Percentiles rank a stretch among this genome's conserved stretches.
These are phyloP conservation scores for Populus hybrid DNA, from an alignment of 441 rosid genomes.

Conservation along the genomic window DNA sequence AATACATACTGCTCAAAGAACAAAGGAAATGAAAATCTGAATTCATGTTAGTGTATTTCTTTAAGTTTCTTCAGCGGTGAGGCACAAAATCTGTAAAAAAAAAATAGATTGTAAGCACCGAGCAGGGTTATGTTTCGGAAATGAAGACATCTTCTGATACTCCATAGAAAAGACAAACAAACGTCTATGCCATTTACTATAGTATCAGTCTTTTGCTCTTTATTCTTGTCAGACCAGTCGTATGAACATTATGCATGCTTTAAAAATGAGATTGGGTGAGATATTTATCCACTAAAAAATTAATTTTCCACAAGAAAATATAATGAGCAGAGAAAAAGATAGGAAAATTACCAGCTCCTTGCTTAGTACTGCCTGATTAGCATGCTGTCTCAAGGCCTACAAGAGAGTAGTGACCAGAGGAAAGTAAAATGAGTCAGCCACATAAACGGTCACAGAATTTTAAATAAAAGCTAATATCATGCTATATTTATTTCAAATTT, in stretches of 20 bases:
- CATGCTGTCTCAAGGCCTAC: slow-evolving; percentile 52
- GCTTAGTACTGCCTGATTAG: slow-evolving; percentile 73
- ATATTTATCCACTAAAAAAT: not conserved
- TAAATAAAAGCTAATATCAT: not conserved
- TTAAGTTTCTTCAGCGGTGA: not conserved
- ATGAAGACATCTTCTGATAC: not conserved
- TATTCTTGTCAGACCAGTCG: not conserved
- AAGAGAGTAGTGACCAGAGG: slow-evolving; percentile 2
- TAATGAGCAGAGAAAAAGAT: not conserved
- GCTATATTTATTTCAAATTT: not conserved
- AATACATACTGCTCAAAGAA: no score
- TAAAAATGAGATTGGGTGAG: not conserved
- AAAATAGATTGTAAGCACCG: not conserved
- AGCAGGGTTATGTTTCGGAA: not conserved
- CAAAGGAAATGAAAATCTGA: no score
- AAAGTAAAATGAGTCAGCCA: slow-evolving; percentile 17
- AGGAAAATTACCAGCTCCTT: slow-evolving; percentile 60
- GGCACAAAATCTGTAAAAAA: not conserved
- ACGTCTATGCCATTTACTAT: not conserved
- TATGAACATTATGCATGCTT: not conserved
- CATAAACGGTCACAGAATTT: not conserved
- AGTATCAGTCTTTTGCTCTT: not conserved
- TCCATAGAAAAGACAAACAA: not conserved
- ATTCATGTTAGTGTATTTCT: no score
- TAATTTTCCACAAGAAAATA: not conserved